Base-by-base conservation (phyloP, 2,329 filamentous ascomycete genomes). In the Aspergillus latus region DNA sequence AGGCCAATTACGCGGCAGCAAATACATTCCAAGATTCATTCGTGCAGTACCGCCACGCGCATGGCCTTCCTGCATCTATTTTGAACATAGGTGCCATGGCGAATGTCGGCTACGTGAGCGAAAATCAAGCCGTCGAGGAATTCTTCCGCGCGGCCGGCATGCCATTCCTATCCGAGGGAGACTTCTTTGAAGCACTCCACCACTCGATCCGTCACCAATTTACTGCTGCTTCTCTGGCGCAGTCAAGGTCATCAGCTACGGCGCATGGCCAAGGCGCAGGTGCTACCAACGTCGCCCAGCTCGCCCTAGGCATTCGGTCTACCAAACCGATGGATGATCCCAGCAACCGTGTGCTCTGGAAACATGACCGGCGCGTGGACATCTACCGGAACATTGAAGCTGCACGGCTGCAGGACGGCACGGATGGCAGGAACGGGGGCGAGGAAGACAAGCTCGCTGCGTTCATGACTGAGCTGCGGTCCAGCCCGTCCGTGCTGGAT, bases 1-100 rank as follows among this genome's bases (percentile, higher is more conserved):
- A 80, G 49, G 68, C 76, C 4, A 76, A 72, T 52, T 74, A 74
- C 49, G 64, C 66, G 2, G 66, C 71, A 6, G 70, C 60, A n/a
- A 66, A 66, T 45, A 62, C 66, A 0, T 74, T 63, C 59, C 60
- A 68, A 29, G 66, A 67, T 28, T 56, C 59, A 2, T 51, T 70
- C 7, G 62, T 61, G 2, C 54, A 56, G 29, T 59, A 64, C 29
- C 65, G 68, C 3, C 56, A 52, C 6, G 8, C 11, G 1, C 43
- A 46, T 10, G 66, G 68, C 15, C 54, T 65, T 1, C 32, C 55
- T 5, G 64, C 60, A 9, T 44, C 58, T 1, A 48, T 60, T 4
- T 32, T 70, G 21, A 57, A 70, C 37, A 42, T 70, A 3, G 65
- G 64, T 2, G 32, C 55, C 4, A 57, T 70, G 42, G 49, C 16